These are phyloP conservation scores for Vigna hirtella DNA, from an alignment of 306 rosid genomes.

Conservation along the genomic window DNA sequence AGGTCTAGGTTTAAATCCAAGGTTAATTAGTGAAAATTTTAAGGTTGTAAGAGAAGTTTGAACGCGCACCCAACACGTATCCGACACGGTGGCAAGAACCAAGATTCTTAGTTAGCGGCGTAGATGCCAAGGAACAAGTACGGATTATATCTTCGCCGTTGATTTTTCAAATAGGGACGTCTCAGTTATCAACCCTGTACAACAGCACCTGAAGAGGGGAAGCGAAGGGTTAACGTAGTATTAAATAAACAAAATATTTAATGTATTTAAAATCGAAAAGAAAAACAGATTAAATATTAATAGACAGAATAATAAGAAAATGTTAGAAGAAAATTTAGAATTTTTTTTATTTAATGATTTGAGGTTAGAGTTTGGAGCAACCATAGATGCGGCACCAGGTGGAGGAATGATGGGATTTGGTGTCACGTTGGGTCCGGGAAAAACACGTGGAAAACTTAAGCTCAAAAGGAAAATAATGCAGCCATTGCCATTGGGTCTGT, in stretches of 20 bases:
- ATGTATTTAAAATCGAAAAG: not conserved
- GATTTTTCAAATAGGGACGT: slow-evolving; percentile 24
- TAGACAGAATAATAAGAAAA: too few species aligned
- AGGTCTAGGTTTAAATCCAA: not conserved
- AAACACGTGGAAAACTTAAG: not conserved
- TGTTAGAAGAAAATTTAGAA: too few species aligned
- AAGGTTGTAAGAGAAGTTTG: slow-evolving; percentile 5
- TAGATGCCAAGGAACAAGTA: slow-evolving; percentile 16
- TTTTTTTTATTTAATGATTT: not conserved
- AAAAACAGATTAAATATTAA: not conserved
- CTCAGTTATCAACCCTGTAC: slow-evolving; percentile 29
- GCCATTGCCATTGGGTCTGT: too few species aligned
- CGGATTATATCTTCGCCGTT: slow-evolving; percentile 41
- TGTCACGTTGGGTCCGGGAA: not conserved
- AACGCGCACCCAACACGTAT: slow-evolving; percentile 49
- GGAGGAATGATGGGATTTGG: slow-evolving; percentile 18
- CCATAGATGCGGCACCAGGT: slow-evolving; percentile 39
- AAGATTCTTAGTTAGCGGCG: slow-evolving; percentile 37
- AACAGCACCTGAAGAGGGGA: slow-evolving; percentile 10
- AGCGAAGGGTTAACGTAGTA: not conserved
- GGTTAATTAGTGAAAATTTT: slow-evolving; percentile 26
- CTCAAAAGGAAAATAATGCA: too few species aligned
- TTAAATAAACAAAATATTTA: not conserved
- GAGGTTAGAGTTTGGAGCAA: not conserved
- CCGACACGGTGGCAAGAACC: slow-evolving; percentile 52